Base-by-base conservation (phyloP, 2,329 filamentous ascomycete species). In the Xylariaceae sp. region DNA sequence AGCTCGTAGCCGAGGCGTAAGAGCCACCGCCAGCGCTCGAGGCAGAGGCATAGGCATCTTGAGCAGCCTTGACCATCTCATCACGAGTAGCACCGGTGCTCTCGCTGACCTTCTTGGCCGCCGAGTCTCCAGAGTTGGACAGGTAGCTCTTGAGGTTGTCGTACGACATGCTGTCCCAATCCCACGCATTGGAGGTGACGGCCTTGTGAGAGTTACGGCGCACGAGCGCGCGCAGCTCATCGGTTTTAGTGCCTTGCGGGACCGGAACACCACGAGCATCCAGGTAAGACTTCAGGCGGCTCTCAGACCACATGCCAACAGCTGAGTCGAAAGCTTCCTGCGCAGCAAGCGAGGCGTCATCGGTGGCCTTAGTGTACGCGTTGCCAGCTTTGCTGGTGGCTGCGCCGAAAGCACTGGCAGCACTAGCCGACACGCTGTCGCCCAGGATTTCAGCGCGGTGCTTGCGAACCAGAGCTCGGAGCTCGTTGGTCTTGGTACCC, bases 401-500 rank as follows among this genome's bases (percentile, higher is more conserved):
- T 39, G 83, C 82, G 36, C 82, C 83, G 41, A 72, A 79, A 5
- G 72, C 71, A 15, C 75, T 76, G 18, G 72, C 65, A 23, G 72
- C 75, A 15, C 72, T 73, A 16, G 61, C 70, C 8, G 67, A 58
- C 10, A 75, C 59, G 32, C 72, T 83, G 50, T 87, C 80, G 39
- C 78, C 80, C 13, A 80, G 66, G 29, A 90, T 67, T 38, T 78
- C 67, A 38, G 83, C 80, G 38, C 84, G 81, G 63, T 94, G 77
- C 70, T 92, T 93, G 56, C 90, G 87, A 43, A 90, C 82, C 42
- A 96, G 75, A 33, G 90, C 88, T 33, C 93, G 70, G 17, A 96
- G 74, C 60, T 98, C 90, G 52, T 95, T 93, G 47, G 77, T 68
- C 68, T 83, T 89, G 53, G 85, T 93, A 30, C 90, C 92, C 56